Conservation (phyloP, 2,329 filamentous ascomycete species). For the Intubia oerlemansii region DNA sequence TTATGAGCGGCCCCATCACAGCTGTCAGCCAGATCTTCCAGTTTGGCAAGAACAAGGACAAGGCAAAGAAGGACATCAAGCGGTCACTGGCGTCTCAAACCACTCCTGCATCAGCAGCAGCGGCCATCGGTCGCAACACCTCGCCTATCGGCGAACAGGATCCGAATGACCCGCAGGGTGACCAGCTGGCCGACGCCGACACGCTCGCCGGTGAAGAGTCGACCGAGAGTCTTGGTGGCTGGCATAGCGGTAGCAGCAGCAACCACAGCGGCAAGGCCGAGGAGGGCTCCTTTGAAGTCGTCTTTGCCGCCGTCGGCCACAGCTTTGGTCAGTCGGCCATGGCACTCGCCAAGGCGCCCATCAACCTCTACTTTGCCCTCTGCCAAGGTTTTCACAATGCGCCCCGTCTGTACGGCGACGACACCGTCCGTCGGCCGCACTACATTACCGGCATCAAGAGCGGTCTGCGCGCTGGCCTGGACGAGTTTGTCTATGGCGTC, state of each 20-base stretch:
- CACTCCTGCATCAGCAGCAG: no score
- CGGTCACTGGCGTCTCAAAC: no score
- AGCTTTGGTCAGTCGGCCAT: conserved; percentile 27
- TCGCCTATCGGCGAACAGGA: neutral
- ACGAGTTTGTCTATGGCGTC: conserved; percentile 40
- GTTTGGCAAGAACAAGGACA: conserved; percentile 18
- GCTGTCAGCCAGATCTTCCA: conserved; percentile 22
- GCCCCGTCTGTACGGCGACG: conserved; percentile 47
- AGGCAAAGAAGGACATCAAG: conserved; percentile 23
- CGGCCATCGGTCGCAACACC: conserved; percentile 3
- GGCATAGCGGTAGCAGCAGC: neutral
- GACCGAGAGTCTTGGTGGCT: neutral
- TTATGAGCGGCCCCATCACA: conserved; percentile 41
- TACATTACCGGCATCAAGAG: conserved; percentile 44
- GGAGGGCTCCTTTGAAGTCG: conserved; percentile 16
- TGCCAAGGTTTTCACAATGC: conserved; percentile 53
- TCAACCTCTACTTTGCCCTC: conserved; percentile 37
- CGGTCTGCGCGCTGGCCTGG: conserved; percentile 36
- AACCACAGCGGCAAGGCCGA: conserved; percentile 9
- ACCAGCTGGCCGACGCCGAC: conserved; percentile 8
- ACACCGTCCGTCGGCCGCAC: conserved; percentile 40
- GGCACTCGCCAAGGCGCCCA: conserved; percentile 33
- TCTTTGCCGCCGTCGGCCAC: conserved; percentile 26
- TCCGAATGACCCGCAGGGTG: neutral
- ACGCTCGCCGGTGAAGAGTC: neutral